Evolutionary conservation across 352 stramenopile species (phyloP), one percentile per base, ranked within the genome.

Genomic region (Phytopythium delawarense): DNA sequence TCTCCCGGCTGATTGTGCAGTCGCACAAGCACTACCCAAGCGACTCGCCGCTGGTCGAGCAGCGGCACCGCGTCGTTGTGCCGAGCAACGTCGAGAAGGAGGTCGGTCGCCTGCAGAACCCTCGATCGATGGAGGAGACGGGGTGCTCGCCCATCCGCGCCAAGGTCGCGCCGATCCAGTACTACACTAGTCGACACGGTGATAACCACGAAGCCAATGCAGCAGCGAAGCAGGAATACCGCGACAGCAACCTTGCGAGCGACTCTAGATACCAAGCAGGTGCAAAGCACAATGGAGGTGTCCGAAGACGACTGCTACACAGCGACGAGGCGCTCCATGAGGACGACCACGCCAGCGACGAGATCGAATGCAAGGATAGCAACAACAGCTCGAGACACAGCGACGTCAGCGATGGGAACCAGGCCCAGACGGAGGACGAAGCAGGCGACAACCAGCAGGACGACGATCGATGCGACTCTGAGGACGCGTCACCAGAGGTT

Each of bases 1-100:
- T 89, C 50, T 69, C 62, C 5, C 69, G 65, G 48, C 60, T 87
- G 4, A 71, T 79, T 16, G 54, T 79, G 23, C 74, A 85, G 59
- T 37, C 64, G 12, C 69, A 75, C 42, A 63, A 61, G 44, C 66
- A 72, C 30, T 67, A 74, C 21, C 58, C 70, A 6, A 70, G 61
- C 23, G 64, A 69, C 6, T 46, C 63, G 16, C 51, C 62, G 8
- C 34, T 42, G 57, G 16, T 48, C 34, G 51, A 40, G 37, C 46
- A 59, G 18, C 21, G 45, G 46, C 20, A 30, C 16, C 46, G 57
- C 21, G 46, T 63, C n/a, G 46, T 52, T 9, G 46, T 48, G 12
- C 35, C 44, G 3, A 40, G 20, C 20, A 28, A 12, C 7, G 20
- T 20, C 7, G n/a, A 15, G 7, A n/a, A 9, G 37, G 51, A 57